Percentiles rank a stretch among this genome's conserved stretches.
phyloP scores from a whole-genome alignment of 306 rosid species.

The Pterocarpus macrocarpus region DNA sequence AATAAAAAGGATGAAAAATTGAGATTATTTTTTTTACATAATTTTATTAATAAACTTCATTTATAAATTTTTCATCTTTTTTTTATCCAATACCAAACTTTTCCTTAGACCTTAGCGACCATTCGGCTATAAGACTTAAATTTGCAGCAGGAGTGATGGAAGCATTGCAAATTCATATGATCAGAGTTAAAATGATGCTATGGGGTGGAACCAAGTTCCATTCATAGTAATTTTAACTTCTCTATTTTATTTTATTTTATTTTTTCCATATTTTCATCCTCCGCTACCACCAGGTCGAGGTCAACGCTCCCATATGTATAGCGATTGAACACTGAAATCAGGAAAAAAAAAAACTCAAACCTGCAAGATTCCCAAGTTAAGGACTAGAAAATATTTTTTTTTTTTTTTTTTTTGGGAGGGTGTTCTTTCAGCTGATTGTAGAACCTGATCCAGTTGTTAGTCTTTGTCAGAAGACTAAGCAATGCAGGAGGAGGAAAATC shows the following conservation, averaged over 20 bases:
- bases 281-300: background rate
- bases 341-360: background rate
- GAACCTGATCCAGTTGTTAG: background rate
- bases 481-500: slow-evolving; percentile 52
- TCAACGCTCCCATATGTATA: slow-evolving; percentile 11
- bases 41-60: background rate
- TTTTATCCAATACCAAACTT: too few relatives aligned
- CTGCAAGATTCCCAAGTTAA: slow-evolving; percentile 2
- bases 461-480: background rate
- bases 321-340: background rate
- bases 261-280: background rate
- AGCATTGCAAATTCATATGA: background rate
- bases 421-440: too few relatives aligned
- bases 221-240: background rate
- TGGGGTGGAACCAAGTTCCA: background rate
- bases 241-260: background rate
- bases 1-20: background rate
- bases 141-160: background rate
- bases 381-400: background rate
- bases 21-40: background rate
- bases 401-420: too few relatives aligned
- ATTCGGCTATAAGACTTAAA: background rate
- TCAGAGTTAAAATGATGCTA: background rate
- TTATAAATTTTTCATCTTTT: background rate
- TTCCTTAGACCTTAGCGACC: background rate